Evolutionary conservation across 371 early-diverging fungal species (phyloP).

Genomic region (Smittium culicis): DNA sequence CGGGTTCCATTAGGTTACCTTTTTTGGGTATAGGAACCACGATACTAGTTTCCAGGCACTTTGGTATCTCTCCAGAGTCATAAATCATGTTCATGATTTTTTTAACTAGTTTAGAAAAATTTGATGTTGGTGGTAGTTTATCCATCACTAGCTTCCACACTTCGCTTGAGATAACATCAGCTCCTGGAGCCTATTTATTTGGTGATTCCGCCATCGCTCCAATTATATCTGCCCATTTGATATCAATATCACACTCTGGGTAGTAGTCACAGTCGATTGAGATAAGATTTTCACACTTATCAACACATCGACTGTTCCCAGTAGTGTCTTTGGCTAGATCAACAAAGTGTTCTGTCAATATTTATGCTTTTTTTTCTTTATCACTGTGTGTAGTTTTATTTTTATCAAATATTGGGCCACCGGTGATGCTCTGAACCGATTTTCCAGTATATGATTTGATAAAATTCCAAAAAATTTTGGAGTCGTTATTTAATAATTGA

Average conservation of each 20-base stretch:
- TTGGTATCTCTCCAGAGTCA: not conserved
- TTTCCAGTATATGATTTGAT: not conserved
- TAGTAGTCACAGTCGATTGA: not conserved
- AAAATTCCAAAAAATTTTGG: not conserved
- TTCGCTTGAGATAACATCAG: slow-evolving; percentile 8
- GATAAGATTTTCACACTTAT: not conserved
- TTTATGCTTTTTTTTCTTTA: not conserved
- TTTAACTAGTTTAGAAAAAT: not conserved
- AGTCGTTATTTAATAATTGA: not conserved
- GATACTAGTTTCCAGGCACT: not conserved
- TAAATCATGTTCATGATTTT: slow-evolving; percentile 2
- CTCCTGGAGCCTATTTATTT: slow-evolving; percentile 1
- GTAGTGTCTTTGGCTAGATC: slow-evolving; percentile 6
- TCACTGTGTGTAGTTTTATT: too few species aligned
- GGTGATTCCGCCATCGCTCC: not conserved
- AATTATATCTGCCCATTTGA: slow-evolving; percentile 2
- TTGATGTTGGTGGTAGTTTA: not conserved
- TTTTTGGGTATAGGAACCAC: slow-evolving; percentile 5
- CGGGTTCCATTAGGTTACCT: not conserved
- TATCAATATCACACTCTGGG: not conserved
- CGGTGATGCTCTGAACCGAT: not conserved
- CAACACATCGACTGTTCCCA: slow-evolving; percentile 3
- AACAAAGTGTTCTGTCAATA: slow-evolving; percentile 5
- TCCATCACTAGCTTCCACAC: slow-evolving; percentile 1
- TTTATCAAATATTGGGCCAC: not conserved